These are phyloP conservation scores for Blastobotrys mokoenaii DNA, from an alignment of 805 yeast genomes.

Conservation along the genomic window DNA sequence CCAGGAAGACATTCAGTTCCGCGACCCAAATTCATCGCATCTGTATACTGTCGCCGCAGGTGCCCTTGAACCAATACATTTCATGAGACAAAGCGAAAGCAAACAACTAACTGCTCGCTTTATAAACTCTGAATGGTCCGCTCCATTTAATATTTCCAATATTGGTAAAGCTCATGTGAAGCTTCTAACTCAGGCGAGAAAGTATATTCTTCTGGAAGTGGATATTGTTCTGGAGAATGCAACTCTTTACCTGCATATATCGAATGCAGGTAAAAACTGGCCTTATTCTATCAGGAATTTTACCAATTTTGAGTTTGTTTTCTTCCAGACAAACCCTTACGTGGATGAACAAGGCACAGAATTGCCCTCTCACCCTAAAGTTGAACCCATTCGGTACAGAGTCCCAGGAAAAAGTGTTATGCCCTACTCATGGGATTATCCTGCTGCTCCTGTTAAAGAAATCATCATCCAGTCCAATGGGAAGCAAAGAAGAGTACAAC, in stretches of 20 bases:
- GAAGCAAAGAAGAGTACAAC: slow-evolving; percentile 66
- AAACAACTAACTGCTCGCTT: slow-evolving; percentile 59
- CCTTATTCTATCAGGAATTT: slow-evolving; percentile 89
- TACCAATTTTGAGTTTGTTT: slow-evolving; percentile 74
- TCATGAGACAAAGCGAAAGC: slow-evolving; percentile 43
- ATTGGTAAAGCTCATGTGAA: slow-evolving; percentile 76
- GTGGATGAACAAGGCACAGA: slow-evolving; percentile 57
- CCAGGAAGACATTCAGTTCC: slow-evolving; percentile 45
- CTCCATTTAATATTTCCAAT: slow-evolving; percentile 79
- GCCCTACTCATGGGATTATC: slow-evolving; percentile 98
- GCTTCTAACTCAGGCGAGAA: slow-evolving; percentile 45
- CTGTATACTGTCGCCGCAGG: slow-evolving; percentile 21
- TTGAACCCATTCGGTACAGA: slow-evolving; percentile 70
- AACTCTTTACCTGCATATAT: slow-evolving; percentile 66
- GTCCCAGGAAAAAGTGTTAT: slow-evolving; percentile 87
- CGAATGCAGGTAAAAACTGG: slow-evolving; percentile 73
- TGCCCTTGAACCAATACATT: slow-evolving; percentile 33
- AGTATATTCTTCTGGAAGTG: slow-evolving; percentile 62
- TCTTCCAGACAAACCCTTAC: slow-evolving; percentile 78
- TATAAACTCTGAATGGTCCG: slow-evolving; percentile 64
- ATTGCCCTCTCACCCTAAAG: slow-evolving; percentile 43
- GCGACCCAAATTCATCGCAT: slow-evolving; percentile 59
- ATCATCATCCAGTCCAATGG: slow-evolving; percentile 64
- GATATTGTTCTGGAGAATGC: slow-evolving; percentile 75
- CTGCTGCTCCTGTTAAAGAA: slow-evolving; percentile 81